These are phyloP conservation scores for Zopfia rhizophila DNA, from an alignment of 2,329 filamentous ascomycete genomes.

Conservation along the genomic window DNA sequence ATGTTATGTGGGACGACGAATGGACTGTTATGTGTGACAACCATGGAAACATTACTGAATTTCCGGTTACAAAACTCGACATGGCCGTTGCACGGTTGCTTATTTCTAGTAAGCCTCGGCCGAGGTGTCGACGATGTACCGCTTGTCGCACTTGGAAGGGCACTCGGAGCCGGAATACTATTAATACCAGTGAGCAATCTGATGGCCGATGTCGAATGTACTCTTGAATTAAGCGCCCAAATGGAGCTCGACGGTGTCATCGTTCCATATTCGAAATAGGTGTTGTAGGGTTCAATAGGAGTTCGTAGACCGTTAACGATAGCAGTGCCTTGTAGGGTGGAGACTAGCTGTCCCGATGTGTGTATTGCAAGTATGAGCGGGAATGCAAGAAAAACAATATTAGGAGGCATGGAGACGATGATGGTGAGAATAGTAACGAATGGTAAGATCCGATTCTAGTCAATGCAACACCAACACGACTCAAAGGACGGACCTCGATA, in stretches of 20 bases:
- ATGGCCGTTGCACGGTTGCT: constrained; percentile 47
- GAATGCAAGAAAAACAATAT: too few relatives aligned
- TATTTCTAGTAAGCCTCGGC: constrained; percentile 35
- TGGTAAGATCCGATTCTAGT: too few relatives aligned
- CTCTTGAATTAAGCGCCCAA: neutral
- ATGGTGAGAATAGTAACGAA: too few relatives aligned
- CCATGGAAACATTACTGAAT: constrained; percentile 49
- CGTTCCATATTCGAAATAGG: too few relatives aligned
- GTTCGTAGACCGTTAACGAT: constrained; percentile 1
- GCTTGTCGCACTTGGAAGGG: too few relatives aligned
- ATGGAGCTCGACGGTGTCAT: neutral
- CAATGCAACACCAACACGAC: too few relatives aligned
- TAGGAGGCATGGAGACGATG: too few relatives aligned
- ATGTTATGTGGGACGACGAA: constrained; percentile 43
- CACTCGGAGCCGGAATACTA: constrained; percentile 21
- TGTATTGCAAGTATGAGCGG: too few relatives aligned
- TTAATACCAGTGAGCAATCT: constrained; percentile 31
- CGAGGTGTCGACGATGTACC: constrained; percentile 17
- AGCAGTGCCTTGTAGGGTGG: neutral
- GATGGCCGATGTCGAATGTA: neutral
- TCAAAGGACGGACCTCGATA: too few relatives aligned
- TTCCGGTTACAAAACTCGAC: constrained; percentile 45
- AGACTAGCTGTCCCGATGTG: too few relatives aligned
- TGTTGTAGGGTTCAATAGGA: neutral
- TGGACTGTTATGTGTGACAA: constrained; percentile 50